Base-by-base conservation (phyloP, 768 basidiomycete genomes). In the Goffeauzyma gilvescens region DNA sequence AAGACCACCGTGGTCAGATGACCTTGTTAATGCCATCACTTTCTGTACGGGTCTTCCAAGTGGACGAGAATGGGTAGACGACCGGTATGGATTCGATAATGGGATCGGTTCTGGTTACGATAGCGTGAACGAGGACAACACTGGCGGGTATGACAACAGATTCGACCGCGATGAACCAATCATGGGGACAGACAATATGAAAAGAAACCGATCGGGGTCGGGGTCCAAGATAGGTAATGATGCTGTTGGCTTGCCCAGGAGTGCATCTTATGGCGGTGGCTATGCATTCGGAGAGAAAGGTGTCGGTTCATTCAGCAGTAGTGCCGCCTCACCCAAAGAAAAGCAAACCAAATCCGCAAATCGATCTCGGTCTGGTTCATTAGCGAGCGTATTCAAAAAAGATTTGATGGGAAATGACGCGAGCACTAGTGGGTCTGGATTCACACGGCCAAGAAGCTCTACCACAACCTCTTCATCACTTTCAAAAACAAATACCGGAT, bases 1-100 rank as follows among this genome's bases (percentile, higher is more conserved):
- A 10, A 71, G 75, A 5, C 90, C 87, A 0, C 64, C 71, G 2
- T 96, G 84, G 82, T 78, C 87, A 1, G 62, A 69, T n/a, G 58
- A 69, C 2, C 69, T 98, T 20, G 76, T 83, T 45, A 71, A 73
- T 42, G 77, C 79, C 2, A 68, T 98, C 28, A 75, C 83, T 38
- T 60, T 71, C 8, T 78, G 78, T 50, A 79, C 79, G 2, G 75
- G 78, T 17, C 59, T 77, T 54, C 79, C 81, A 0, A 77, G 75
- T 13, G 71, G 68, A 40, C 69, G 75, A 20, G 66, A 66, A 37
- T 89, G 84, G 84, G 60, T 81, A 1, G 51, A 70, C 15, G 74
- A 82, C n/a, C n/a, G n/a, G n/a, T n/a, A n/a, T n/a, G n/a, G n/a
- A n/a, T n/a, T n/a, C n/a, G n/a, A n/a, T n/a, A 10, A 8, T 14